Base-by-base conservation (phyloP, 495 filamentous ascomycete genomes). In the Aspergillus saccharolyticus region DNA sequence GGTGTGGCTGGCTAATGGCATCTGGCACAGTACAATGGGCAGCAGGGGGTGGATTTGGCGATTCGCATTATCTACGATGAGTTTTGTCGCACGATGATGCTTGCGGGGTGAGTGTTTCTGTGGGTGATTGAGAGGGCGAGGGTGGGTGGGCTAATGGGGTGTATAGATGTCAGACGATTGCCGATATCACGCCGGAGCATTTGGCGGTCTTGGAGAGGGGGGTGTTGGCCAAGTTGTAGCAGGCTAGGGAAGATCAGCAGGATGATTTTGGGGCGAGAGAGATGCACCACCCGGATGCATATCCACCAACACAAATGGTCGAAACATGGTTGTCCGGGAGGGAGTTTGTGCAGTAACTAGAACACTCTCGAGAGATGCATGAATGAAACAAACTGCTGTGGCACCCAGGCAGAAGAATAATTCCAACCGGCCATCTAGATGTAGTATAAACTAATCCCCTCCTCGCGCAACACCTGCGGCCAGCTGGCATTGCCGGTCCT, bases 391-490 rank as follows among this genome's bases (percentile, higher is more conserved):
- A n/a, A n/a, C n/a, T n/a, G n/a, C n/a, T n/a, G n/a, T n/a, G n/a
- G n/a, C n/a, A n/a, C n/a, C n/a, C n/a, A n/a, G n/a, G n/a, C n/a
- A n/a, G n/a, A n/a, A n/a, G n/a, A n/a, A n/a, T n/a, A n/a, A n/a
- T n/a, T n/a, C n/a, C n/a, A n/a, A n/a, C n/a, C n/a, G n/a, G n/a
- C n/a, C 25, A 28, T 28, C n/a, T 30, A 54, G 7, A 44, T 54
- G 24, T 52, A 57, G 16, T 44, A 52, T 22, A 57, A 19, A 28
- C 28, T 42, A 15, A 52, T 15, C 19, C 22, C 17, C 12, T 19
- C 46, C 22, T 33, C 52, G 18, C 52, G 52, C 46, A 60, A 46
- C 10, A 55, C 42, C 39, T 55, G 42, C 30, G 46, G 46, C 57
- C 57, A 60, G 22, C 46, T 55, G 45, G 19, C 18, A 9, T 8